Base-by-base conservation (phyloP, 306 rosid genomes). In the Quercus variabilis region DNA sequence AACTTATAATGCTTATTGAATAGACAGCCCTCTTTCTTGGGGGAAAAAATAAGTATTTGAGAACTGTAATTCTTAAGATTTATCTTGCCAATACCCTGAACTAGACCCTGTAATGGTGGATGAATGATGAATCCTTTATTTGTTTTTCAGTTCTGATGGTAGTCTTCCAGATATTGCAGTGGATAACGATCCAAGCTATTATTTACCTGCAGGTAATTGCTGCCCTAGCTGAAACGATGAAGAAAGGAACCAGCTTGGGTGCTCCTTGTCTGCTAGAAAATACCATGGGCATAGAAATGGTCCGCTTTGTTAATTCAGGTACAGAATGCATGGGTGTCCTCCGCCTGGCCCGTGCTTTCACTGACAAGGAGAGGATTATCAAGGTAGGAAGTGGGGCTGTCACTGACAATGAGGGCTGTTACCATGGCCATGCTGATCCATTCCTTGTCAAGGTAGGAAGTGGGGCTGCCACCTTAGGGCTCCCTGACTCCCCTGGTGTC, bases 371-470 rank as follows among this genome's bases (percentile, higher is more conserved):
- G 75, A 95, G 93, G 84, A 78, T 95, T 73, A 89, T 93, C 79
- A 95, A 95, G 88, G 90, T 95, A 21, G 23, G 23, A 21, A 21
- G 23, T 21, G 23, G 23, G 23, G 23, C 23, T 21, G 23, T 21
- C 23, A 21, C 23, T 21, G 23, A 21, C 23, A 21, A 21, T 73
- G 99, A 93, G 86, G 98, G 99, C 18, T 95, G 99, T 85, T 93
- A 95, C 84, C 99, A 95, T 69, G 99, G 99, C 60, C 99, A 95
- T 73, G 99, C 98, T 0, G 99, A 95, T 83, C 97, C 98, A 62
- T 95, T 93, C 84, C 98, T 95, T 57, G 98, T 95, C 33, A 90
- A 91, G 87, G 99, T 98, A 1, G 99, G 99, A 25, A 92, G 98
- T 81, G 99, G 97, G 63, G 97, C 91, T 60, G 99, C 99, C 77